Base-by-base conservation (phyloP, 2,329 filamentous ascomycete genomes). In the Fusarium sterilihyphosum region DNA sequence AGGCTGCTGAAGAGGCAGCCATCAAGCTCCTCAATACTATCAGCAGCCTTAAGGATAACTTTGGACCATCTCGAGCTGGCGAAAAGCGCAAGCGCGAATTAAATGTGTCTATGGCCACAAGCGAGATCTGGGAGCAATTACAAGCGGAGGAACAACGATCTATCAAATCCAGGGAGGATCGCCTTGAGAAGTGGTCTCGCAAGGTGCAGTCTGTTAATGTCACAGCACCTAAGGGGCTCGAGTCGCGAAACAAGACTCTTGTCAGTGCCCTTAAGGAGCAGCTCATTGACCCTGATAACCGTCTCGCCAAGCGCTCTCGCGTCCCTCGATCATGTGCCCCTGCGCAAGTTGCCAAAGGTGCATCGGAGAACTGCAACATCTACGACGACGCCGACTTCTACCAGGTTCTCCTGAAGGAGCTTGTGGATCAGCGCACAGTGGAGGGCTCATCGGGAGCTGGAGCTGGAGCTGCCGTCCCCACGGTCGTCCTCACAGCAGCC, bases 301-400 rank as follows among this genome's bases (percentile, higher is more conserved):
- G 92, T 22, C 87, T 95, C 3, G 81, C 94, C 72, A 91, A 90
- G 78, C 90, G 91, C 50, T 93, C 92, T 1, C 90, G 89, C 50
- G 90, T 91, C 1, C 92, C 93, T 18, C 90, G 94, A 26, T 95
- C 93, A 3, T 95, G 93, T 78, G 93, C 93, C 0, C 93, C 93
- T 0, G 84, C 90, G 0, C 93, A 96, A 77, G 88, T 88, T 1
- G 87, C 87, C 37, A 84, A 84, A 73, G 89, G 89, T 79, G 79
- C 91, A 31, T 83, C 84, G 16, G 88, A 92, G 75, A 91, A 92
- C 78, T 81, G 82, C 3, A 84, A 86, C 26, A 91, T 98, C 76
- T 99, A 96, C 85, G 96, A 98, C 81, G 96, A 99, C 78, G 94
- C 94, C 17, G 92, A 97, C 81, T 98, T 98, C 82, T 99, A 99